phyloP scores from a whole-genome alignment of 2,329 filamentous ascomycete genomes.

The Talaromyces sp. region DNA sequence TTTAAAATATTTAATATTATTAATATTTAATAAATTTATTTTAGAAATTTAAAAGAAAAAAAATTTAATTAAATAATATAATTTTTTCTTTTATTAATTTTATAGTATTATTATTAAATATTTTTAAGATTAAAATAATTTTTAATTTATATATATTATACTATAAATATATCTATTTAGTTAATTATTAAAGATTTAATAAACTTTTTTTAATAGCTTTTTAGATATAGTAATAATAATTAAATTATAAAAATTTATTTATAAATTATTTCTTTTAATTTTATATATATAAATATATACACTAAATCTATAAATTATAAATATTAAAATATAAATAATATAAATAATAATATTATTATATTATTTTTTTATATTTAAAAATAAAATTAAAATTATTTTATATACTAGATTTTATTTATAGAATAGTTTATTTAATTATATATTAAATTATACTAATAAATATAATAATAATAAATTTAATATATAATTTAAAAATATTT shows the following conservation, averaged over 20 bases:
- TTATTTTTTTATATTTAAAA: background rate
- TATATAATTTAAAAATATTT: background rate
- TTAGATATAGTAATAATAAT: slow-evolving; percentile 24
- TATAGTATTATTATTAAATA: background rate
- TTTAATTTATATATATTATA: background rate
- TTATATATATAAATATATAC: slow-evolving; percentile 13
- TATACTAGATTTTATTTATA: background rate
- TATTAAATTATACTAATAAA: background rate
- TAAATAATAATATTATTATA: background rate
- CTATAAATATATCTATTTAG: slow-evolving; percentile 22
- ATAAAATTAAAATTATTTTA: background rate
- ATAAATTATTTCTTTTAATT: slow-evolving; percentile 11
- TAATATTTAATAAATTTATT: background rate
- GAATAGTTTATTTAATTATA: background rate
- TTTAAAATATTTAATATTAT: background rate
- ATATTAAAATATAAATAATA: background rate
- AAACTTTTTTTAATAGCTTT: slow-evolving; percentile 22
- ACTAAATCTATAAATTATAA: slow-evolving; percentile 1
- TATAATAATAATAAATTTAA: background rate
- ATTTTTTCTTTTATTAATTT: background rate
- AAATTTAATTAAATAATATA: too few species aligned
- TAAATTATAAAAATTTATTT: slow-evolving; percentile 19
- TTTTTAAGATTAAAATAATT: background rate
- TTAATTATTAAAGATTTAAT: slow-evolving; percentile 24
- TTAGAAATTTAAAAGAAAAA: too few species aligned